A percentile compares a stretch with the other conserved stretches of the same genome.
Evolutionary conservation across 495 filamentous ascomycete species (phyloP).

Genomic region (Penicillium verhagenii): DNA sequence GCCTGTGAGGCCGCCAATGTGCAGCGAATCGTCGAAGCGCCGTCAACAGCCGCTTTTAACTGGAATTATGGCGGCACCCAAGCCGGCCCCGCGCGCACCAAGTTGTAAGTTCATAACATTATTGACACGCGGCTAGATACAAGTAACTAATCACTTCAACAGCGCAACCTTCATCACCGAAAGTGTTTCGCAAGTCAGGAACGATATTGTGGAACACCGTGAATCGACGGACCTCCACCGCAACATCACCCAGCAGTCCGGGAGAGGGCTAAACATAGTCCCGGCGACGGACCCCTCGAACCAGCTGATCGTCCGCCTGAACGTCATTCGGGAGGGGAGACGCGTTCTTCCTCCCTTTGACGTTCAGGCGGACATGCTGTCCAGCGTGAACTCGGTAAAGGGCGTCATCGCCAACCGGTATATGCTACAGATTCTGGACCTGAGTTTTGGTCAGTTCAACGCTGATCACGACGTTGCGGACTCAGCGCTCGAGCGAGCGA

Average conservation of each 20-base stretch:
- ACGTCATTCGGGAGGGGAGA: conserved; percentile 42
- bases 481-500: no score
- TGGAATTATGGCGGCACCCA: conserved; percentile 42
- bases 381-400: conserved; percentile 33
- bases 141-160: neutral
- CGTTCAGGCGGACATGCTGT: conserved; percentile 35
- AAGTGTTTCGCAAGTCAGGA: no score
- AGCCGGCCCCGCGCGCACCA: conserved; percentile 29
- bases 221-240: no score
- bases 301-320: conserved; percentile 38
- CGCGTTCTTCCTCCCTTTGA: conserved; percentile 42
- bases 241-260: no score
- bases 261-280: no score
- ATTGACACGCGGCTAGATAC: no score
- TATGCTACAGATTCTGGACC: conserved; percentile 31
- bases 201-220: no score
- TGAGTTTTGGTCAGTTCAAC: conserved; percentile 14
- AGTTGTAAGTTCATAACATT: conserved; percentile 47
- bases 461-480: no score
- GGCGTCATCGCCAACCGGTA: conserved; percentile 35
- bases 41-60: conserved; percentile 25
- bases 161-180: neutral
- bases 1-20: conserved; percentile 38
- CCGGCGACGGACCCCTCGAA: conserved; percentile 8
- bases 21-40: conserved; percentile 35